Evolutionary conservation across 2,329 filamentous ascomycete species (phyloP).

Genomic region (Cytospora schulzeri): DNA sequence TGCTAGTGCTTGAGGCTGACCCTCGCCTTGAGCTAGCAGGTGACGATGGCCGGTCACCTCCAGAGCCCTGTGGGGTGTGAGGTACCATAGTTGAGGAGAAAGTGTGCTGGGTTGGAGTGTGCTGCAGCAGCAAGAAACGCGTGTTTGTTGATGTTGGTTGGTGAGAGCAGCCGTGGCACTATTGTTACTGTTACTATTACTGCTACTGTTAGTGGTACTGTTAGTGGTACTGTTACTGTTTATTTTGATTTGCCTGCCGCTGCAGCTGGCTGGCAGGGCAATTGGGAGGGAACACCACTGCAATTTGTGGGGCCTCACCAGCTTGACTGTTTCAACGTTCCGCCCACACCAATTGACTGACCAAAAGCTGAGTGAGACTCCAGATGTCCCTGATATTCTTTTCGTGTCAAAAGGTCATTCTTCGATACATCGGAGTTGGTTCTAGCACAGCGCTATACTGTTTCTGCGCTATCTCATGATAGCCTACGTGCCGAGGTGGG

Average conservation of each 20-base stretch:
- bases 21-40: conserved; percentile 31
- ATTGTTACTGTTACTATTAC: background rate
- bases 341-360: too few species aligned
- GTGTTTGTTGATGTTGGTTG: conserved; percentile 10
- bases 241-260: background rate
- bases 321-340: too few species aligned
- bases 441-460: too few species aligned
- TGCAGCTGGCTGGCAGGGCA: background rate
- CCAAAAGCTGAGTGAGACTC: too few species aligned
- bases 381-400: too few species aligned
- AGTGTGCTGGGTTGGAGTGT: background rate
- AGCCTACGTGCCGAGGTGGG: too few species aligned
- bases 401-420: too few species aligned
- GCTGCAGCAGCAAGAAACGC: background rate
- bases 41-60: conserved; percentile 30
- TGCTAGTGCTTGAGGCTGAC: conserved; percentile 31
- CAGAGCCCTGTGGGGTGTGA: conserved; percentile 32
- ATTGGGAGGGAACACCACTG: too few species aligned
- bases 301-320: too few species aligned
- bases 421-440: too few species aligned
- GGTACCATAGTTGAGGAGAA: conserved; percentile 25
- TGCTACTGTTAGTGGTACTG: background rate
- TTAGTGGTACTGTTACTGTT: background rate
- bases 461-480: too few species aligned
- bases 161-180: background rate